phyloP scores from a whole-genome alignment of 768 basidiomycete species.

The Austroboletus eburneus region DNA sequence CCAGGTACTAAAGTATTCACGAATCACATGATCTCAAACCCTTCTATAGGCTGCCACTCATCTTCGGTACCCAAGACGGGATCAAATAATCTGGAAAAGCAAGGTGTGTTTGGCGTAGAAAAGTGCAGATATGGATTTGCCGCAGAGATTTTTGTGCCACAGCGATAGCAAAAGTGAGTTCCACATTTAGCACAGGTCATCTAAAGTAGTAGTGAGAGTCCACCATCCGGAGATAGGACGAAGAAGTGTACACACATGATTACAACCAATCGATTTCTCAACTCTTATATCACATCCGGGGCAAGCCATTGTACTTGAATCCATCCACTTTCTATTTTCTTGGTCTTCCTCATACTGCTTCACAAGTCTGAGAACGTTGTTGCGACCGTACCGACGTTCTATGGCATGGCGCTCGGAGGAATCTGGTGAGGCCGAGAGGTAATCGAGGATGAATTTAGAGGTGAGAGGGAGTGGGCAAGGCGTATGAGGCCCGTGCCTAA shows the following conservation, averaged over 20 bases:
- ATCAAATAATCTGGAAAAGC: constrained; percentile 70
- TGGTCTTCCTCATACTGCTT: constrained; percentile 65
- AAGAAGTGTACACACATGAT: constrained; percentile 60
- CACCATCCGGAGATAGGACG: neutral
- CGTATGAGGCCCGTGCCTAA: constrained; percentile 79
- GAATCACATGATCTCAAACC: constrained; percentile 27
- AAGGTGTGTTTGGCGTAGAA: constrained; percentile 45
- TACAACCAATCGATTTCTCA: constrained; percentile 78
- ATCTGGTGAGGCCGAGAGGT: constrained; percentile 52
- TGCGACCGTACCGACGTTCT: constrained; percentile 62
- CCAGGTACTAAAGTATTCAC: no score
- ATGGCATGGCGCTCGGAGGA: constrained; percentile 47
- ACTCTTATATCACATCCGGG: constrained; percentile 72
- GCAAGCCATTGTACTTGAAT: constrained; percentile 61
- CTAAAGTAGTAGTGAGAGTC: constrained; percentile 32
- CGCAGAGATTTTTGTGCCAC: constrained; percentile 50
- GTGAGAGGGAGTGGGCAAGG: constrained; percentile 65
- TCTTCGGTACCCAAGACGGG: constrained; percentile 32
- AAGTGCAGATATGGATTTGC: constrained; percentile 68
- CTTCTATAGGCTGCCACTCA: constrained; percentile 48
- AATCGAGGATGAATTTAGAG: constrained; percentile 63
- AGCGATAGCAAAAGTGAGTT: constrained; percentile 81
- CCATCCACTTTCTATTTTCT: constrained; percentile 71
- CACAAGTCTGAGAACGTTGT: constrained; percentile 58
- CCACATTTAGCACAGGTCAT: constrained; percentile 77